A percentile compares a stretch with the other conserved stretches of the same genome.
Conservation (phyloP, 352 stramenopile genomes). For the Phytophthora idaei region DNA sequence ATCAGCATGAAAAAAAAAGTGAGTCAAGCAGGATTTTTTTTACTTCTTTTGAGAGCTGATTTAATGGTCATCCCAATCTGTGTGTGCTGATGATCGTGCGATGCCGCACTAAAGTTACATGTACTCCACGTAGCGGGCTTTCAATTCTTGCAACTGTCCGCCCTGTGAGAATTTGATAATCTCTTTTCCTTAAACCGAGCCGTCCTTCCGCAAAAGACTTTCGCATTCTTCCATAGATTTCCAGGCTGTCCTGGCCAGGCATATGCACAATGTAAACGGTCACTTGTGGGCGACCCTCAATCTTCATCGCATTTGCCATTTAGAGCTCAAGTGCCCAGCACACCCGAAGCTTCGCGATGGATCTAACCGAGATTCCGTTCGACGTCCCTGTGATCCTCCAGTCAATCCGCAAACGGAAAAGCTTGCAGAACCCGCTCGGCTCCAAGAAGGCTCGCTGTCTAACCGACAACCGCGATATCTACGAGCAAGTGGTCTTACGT, state of each 20-base stretch:
- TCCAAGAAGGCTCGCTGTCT: constrained; percentile 42
- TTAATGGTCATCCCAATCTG: no score
- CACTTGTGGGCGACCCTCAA: not conserved
- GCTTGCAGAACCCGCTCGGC: constrained; percentile 38
- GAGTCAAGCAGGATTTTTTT: no score
- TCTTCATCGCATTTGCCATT: constrained; percentile 4
- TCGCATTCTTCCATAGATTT: not conserved
- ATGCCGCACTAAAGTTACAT: no score
- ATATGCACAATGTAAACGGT: not conserved
- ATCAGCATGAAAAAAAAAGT: no score
- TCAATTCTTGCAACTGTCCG: no score
- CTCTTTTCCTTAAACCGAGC: no score
- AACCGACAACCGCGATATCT: constrained; percentile 31
- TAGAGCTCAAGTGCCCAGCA: constrained; percentile 10
- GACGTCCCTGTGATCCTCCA: constrained; percentile 37
- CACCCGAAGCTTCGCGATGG: constrained; percentile 17
- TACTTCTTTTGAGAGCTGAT: no score
- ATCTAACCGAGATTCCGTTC: constrained; percentile 41
- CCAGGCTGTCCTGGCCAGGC: not conserved
- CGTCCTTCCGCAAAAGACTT: no score
- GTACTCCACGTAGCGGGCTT: no score
- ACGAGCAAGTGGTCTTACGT: constrained; percentile 39
- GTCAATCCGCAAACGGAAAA: constrained; percentile 24
- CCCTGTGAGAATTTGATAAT: no score
- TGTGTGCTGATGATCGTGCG: no score